Conservation (phyloP, 768 basidiomycete genomes). For the Amanita exitialis region DNA sequence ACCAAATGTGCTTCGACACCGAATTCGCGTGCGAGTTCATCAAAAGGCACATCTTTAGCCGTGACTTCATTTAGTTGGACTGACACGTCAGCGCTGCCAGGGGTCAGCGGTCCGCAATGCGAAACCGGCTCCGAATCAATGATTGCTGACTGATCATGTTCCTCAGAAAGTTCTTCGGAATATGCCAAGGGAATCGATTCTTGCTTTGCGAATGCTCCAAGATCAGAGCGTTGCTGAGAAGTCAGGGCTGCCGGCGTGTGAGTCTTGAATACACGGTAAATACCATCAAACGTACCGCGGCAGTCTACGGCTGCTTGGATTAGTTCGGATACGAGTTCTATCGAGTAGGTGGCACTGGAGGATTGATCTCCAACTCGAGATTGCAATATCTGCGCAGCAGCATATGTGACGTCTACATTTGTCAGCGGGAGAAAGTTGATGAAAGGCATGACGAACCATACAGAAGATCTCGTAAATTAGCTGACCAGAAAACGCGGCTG, state of each 20-base stretch:
- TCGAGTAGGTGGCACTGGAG: constrained; percentile 25
- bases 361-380: constrained; percentile 28
- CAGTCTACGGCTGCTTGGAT: constrained; percentile 44
- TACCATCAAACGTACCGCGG: constrained; percentile 32
- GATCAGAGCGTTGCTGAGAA: constrained; percentile 35
- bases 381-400: constrained; percentile 51
- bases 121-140: constrained; percentile 7
- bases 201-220: constrained; percentile 6
- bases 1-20: constrained; percentile 63
- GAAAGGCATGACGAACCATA: constrained; percentile 39
- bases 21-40: constrained; percentile 62
- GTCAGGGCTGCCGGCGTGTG: constrained; percentile 42
- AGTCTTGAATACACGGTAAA: neutral
- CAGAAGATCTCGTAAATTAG: constrained; percentile 48
- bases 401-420: constrained; percentile 27
- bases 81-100: constrained; percentile 7
- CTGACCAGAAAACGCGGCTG: constrained; percentile 68
- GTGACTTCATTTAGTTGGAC: neutral
- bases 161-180: neutral
- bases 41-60: constrained; percentile 9
- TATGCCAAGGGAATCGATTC: constrained; percentile 7
- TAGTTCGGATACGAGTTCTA: constrained; percentile 30
- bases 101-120: constrained; percentile 8
- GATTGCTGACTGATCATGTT: constrained; percentile 5
- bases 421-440: constrained; percentile 2